Evolutionary conservation across 139 green algal species (phyloP).

Genomic region (Chlamydomonas incerta): DNA sequence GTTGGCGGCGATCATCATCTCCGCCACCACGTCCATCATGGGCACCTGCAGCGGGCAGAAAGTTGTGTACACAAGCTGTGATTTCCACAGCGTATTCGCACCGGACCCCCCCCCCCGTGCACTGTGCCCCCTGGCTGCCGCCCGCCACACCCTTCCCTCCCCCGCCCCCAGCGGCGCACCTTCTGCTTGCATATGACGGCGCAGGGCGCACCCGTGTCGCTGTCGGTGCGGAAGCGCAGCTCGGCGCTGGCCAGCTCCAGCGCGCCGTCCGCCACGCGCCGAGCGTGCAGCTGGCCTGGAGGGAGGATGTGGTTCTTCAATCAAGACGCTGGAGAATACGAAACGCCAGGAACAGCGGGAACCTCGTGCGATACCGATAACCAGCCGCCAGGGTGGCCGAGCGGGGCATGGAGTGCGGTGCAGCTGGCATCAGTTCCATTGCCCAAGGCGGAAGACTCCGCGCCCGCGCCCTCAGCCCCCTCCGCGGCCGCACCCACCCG

Average conservation of each 20-base stretch:
- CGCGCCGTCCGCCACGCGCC: slow-evolving; percentile 45
- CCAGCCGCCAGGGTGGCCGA: no score
- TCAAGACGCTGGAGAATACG: no score
- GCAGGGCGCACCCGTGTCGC: background rate
- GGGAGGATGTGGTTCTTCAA: no score
- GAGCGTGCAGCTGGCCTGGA: slow-evolving; percentile 35
- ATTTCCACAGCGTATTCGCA: background rate
- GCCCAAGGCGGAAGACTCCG: no score
- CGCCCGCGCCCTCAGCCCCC: no score
- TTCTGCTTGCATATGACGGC: slow-evolving; percentile 35
- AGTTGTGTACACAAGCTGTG: no score
- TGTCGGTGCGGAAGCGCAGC: slow-evolving; percentile 63
- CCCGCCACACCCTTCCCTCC: background rate
- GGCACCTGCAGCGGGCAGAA: no score
- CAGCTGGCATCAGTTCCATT: no score
- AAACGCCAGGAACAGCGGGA: no score
- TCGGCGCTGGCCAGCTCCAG: slow-evolving; percentile 71
- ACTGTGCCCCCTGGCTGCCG: background rate
- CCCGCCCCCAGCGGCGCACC: background rate
- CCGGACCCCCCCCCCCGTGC: background rate
- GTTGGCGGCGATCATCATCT: slow-evolving; percentile 75
- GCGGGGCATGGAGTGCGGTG: no score
- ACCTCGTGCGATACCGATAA: no score
- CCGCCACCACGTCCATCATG: slow-evolving; percentile 74
- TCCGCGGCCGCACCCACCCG: background rate